Evolutionary conservation across 2,329 filamentous ascomycete species (phyloP).

Genomic region (Tolypocladium paradoxum): DNA sequence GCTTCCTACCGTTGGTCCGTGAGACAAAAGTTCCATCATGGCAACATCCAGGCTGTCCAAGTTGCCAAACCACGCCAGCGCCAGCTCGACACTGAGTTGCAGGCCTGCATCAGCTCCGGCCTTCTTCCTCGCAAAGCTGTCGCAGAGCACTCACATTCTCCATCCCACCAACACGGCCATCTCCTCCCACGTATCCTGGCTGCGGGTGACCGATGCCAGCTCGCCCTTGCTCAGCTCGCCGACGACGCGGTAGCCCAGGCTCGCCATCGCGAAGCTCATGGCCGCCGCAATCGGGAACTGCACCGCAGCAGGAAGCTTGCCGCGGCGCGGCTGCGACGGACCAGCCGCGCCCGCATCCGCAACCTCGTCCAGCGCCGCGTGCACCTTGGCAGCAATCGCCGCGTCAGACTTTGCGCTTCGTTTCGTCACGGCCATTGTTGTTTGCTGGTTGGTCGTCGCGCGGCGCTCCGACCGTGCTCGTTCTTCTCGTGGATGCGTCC

Average conservation of each 20-base stretch:
- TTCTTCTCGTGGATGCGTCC: neutral
- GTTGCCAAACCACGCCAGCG: conserved; percentile 59
- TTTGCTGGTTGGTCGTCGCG: neutral
- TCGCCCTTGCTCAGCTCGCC: conserved; percentile 52
- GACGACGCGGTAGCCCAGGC: conserved; percentile 51
- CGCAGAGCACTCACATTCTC: conserved; percentile 37
- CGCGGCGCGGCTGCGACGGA: neutral
- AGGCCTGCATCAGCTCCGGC: neutral
- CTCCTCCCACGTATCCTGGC: conserved; percentile 50
- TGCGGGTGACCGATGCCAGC: conserved; percentile 55
- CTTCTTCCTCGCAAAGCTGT: neutral
- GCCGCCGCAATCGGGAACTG: conserved; percentile 42
- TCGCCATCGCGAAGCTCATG: conserved; percentile 51
- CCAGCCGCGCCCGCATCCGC: neutral
- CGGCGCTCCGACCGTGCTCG: neutral
- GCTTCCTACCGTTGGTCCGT: conserved; percentile 52
- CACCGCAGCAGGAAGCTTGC: conserved; percentile 29
- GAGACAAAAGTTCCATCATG: conserved; percentile 56
- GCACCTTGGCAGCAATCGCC: conserved; percentile 6
- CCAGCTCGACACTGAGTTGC: conserved; percentile 50
- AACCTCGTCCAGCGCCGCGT: conserved; percentile 6
- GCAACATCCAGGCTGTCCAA: conserved; percentile 65
- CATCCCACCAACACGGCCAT: conserved; percentile 42
- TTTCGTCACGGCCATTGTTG: conserved; percentile 10
- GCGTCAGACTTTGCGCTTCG: conserved; percentile 11